Evolutionary conservation across 2,329 filamentous ascomycete species (phyloP), one percentile per base, ranked within the genome.

Genomic region (Aspergillus fumigatiaffinis): DNA sequence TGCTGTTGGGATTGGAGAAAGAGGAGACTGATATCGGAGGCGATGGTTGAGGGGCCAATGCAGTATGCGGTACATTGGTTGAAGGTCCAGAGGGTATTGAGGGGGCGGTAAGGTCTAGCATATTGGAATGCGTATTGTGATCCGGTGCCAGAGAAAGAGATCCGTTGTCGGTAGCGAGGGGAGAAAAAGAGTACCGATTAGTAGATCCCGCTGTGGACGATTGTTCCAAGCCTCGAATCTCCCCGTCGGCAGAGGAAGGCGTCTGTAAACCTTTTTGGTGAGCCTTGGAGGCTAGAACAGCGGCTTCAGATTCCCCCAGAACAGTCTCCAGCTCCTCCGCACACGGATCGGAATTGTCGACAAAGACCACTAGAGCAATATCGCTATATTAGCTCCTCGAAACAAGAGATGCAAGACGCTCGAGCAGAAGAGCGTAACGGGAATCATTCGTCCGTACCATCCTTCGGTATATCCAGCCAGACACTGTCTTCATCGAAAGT

Each of bases 381-480:
- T 46, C 53, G 32, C 41, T 50, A 48, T 56, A 26, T 52, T 26
- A 61, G 47, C 48, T 49, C 32, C 7, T 38, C 14, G 32, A 38
- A 38, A 3, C 32, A 38, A 38, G 14, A 38, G 32, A n/a, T 17
- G 14, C 32, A 35, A n/a, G 32, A 38, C 32, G 14, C 14, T 38
- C 29, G 48, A 48, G 26, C 14, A 26, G 57, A 55, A 21, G 28
- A 47, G 35, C 28, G 38, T 14, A 47, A 47, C 26, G n/a, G 42
- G 28, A 47, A 38, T 52, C 5, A 46, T 8, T 17, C 20, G 25
- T 47, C 56, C 74, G 46, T 72, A 84, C 83, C 77, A 61, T 84
- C 78, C 63, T 80, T 82, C 2, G 85, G 85, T 32, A 87, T 80
- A 58, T 85, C 81, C 35, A 87, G 74, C 85, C 85, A 87, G n/a